Evolutionary conservation across 805 yeast species (phyloP).

Genomic region (Debaryomyces prosopidis): DNA sequence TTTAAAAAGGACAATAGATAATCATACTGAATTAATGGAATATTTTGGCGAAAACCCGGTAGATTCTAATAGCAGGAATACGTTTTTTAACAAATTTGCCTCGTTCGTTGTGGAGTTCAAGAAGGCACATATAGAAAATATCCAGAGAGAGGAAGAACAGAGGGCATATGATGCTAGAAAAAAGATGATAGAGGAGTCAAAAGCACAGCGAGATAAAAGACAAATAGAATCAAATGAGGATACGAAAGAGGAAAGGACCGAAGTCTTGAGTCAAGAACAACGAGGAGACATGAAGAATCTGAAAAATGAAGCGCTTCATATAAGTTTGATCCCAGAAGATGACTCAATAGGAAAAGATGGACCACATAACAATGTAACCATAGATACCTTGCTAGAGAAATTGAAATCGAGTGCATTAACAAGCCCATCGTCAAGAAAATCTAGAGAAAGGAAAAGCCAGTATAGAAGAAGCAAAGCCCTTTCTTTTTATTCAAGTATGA

Average conservation of each 20-base stretch:
- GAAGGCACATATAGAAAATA: slow-evolving; percentile 76
- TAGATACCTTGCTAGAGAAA: slow-evolving; percentile 32
- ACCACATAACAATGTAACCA: slow-evolving; percentile 20
- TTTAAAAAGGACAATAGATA: slow-evolving; percentile 58
- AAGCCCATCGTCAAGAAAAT: slow-evolving; percentile 9
- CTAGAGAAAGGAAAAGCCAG: slow-evolving; percentile 17
- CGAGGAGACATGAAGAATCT: background rate
- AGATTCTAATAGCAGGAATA: slow-evolving; percentile 64
- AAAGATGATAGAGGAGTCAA: slow-evolving; percentile 29
- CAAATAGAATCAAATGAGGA: slow-evolving; percentile 3
- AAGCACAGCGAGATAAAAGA: background rate
- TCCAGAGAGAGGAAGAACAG: slow-evolving; percentile 79
- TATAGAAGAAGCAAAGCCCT: slow-evolving; percentile 32
- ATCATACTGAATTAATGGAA: slow-evolving; percentile 71
- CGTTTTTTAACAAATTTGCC: slow-evolving; percentile 79
- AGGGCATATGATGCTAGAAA: slow-evolving; percentile 40
- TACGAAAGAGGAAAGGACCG: slow-evolving; percentile 8
- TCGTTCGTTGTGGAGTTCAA: slow-evolving; percentile 77
- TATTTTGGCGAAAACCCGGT: slow-evolving; percentile 87
- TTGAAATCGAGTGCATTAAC: slow-evolving; percentile 30
- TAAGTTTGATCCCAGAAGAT: too few species aligned
- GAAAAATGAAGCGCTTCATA: background rate
- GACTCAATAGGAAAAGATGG: slow-evolving; percentile 3
- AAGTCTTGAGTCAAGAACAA: slow-evolving; percentile 10
- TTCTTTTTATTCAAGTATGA: slow-evolving; percentile 32